Evolutionary conservation across 768 basidiomycete species (phyloP).

Genomic region (Lactarius sanguifluus): DNA sequence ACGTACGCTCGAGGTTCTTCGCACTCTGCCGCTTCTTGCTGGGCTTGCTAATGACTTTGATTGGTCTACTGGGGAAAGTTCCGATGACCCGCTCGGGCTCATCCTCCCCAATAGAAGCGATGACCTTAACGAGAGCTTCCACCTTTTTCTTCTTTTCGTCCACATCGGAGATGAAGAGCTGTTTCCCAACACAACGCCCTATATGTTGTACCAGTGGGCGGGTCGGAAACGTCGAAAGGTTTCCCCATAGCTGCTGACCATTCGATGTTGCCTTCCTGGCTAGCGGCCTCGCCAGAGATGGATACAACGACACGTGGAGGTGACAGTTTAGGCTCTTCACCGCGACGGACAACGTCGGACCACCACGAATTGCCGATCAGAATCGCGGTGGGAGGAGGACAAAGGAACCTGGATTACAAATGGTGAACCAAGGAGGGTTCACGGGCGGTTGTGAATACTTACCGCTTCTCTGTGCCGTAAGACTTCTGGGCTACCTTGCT

Average conservation of each 20-base stretch:
- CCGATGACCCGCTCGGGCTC: slow-evolving; percentile 84
- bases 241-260: slow-evolving; percentile 88
- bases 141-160: slow-evolving; percentile 96
- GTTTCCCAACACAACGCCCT: slow-evolving; percentile 91
- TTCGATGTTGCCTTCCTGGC: slow-evolving; percentile 81
- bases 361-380: slow-evolving; percentile 96
- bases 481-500: slow-evolving; percentile 97
- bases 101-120: slow-evolving; percentile 74
- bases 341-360: slow-evolving; percentile 74
- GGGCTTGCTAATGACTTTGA: slow-evolving; percentile 98
- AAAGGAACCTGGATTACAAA: slow-evolving; percentile 64
- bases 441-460: slow-evolving; percentile 30
- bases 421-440: slow-evolving; percentile 21
- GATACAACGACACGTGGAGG: slow-evolving; percentile 85
- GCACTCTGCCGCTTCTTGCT: slow-evolving; percentile 95
- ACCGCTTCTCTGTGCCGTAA: slow-evolving; percentile 95
- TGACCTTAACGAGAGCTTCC: slow-evolving; percentile 88
- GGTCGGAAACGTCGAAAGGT: slow-evolving; percentile 76
- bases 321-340: slow-evolving; percentile 70
- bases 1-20: slow-evolving; percentile 88
- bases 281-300: slow-evolving; percentile 86
- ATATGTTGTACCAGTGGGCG: slow-evolving; percentile 84
- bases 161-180: slow-evolving; percentile 92
- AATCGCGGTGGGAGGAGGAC: slow-evolving; percentile 90
- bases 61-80: slow-evolving; percentile 88